Base-by-base conservation (phyloP, 2,329 filamentous ascomycete species). In the Ceratocystis lukuohia region DNA sequence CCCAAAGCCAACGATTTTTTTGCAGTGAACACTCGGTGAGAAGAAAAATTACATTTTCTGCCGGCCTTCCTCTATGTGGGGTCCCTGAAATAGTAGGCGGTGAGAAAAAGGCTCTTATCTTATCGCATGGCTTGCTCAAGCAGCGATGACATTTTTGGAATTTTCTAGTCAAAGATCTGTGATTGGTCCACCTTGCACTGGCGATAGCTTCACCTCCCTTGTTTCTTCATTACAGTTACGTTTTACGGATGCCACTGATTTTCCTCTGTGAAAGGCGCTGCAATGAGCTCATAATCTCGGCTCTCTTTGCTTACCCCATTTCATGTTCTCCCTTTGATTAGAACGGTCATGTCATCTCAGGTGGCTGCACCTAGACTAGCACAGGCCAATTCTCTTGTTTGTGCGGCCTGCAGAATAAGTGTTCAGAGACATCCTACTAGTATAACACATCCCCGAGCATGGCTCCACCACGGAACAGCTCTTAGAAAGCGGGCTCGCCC, bases 31-130 rank as follows among this genome's bases (percentile, higher is more conserved):
- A 44, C 28, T 33, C 7, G 20, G 25, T 57, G 63, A 46, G 56
- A 67, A 65, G 50, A 65, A 67, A 67, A 67, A 66, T 59, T 66
- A 41, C 62, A 59, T 67, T 65, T 67, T 67, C 66, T 67, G 66
- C 66, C 66, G 30, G 10, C 7, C 37, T 45, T 53, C 56, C 37
- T 46, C 25, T 22, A 67, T 64, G 37, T 50, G 63, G 57, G 59
- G 56, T 56, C 22, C 62, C 33, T 30, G n/a, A 33, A 44, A 10
- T 3, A 15, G 66, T 45, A 68, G 62, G 64, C 67, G 64, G 67
- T 68, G n/a, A 66, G 41, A 41, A 41, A 20, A 62, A 22, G 22
- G 41, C 46, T 62, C 61, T 68, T 68, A 68, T 68, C 67, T 68
- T 68, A 68, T 68, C 67, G 41, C 30, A 7, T n/a, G n/a, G 33